Evolutionary conservation across 2,329 filamentous ascomycete genomes (phyloP), one percentile per base, ranked within the genome.

Genomic region (Cladosporium sphaerospermum): DNA sequence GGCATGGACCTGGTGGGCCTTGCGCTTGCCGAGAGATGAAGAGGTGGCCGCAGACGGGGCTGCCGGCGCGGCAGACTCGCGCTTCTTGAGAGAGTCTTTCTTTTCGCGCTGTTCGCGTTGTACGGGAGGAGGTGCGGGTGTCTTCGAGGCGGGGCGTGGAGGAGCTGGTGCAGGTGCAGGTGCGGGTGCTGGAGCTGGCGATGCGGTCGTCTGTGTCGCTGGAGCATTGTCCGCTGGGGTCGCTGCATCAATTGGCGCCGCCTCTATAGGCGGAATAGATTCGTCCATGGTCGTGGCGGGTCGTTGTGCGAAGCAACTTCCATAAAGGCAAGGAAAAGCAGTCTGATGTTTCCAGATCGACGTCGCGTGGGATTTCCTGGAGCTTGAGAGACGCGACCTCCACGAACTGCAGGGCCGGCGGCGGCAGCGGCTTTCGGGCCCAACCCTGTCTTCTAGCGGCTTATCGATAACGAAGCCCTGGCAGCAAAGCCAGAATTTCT

Each of bases 71-170:
- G 72, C 70, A 8, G 73, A 71, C 62, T 79, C 76, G 39, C 77
- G 71, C 64, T 78, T 78, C 70, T 79, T 78, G 32, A 78, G 64
- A 11, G 75, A 68, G 37, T 74, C 72, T 59, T 73, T 73, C 62
- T 73, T 78, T 57, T 79, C 77, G 31, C 77, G 69, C 63, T 77
- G 77, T 57, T 78, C 77, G 40, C 76, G 68, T 60, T 73, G 65
- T 28, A 67, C 59, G 5, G 74, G 65, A 6, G 71, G 67, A 32
- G 73, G 67, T 23, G 58, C 63, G n/a, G 64, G 65, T 4, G 65
- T 67, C 54, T 60, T 62, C n/a, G 64, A 65, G 31, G 58, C 56
- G 13, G 58, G 52, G 31, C 62, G 61, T 34, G 62, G 57, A 11
- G 56, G 46, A 57, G 78, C 76, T 43, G 2, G 89, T 77, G 10